Percentiles rank a stretch among this genome's conserved stretches.
These are phyloP conservation scores for Phytophthora europaea DNA, from an alignment of 352 stramenopile genomes.

Conservation along the genomic window DNA sequence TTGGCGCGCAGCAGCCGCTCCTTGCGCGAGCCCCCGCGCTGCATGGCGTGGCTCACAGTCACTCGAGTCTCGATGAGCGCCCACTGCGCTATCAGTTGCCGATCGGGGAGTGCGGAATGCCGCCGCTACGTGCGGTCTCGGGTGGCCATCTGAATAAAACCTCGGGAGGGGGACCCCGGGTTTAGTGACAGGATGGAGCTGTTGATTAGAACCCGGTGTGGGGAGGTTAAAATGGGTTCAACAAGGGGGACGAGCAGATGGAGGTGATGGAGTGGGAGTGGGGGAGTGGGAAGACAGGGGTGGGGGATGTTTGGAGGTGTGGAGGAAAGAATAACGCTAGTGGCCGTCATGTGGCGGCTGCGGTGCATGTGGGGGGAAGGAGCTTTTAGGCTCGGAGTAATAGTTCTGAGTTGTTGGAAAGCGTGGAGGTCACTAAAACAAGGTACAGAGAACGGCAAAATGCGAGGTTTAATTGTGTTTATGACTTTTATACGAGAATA, in stretches of 20 bases:
- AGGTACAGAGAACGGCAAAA: slow-evolving; percentile 11
- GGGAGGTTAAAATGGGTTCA: background rate
- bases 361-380: background rate
- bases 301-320: background rate
- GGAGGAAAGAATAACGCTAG: background rate
- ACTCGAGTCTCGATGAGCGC: slow-evolving; percentile 27
- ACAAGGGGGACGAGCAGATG: background rate
- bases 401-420: slow-evolving; percentile 23
- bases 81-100: slow-evolving; percentile 41
- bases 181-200: slow-evolving; percentile 5
- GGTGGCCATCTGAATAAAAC: slow-evolving; percentile 29
- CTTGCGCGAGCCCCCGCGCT: slow-evolving; percentile 71
- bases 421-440: slow-evolving; percentile 7
- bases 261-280: background rate
- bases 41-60: slow-evolving; percentile 9
- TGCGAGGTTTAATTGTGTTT: slow-evolving; percentile 22
- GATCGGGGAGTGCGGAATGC: slow-evolving; percentile 28
- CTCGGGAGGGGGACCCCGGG: slow-evolving; percentile 11
- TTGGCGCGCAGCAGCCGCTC: slow-evolving; percentile 89
- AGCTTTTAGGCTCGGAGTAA: background rate
- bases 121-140: background rate
- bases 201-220: slow-evolving; percentile 12
- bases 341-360: background rate
- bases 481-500: background rate
- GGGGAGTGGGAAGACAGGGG: background rate